Base-by-base conservation (phyloP, 257 asterid species). In the Gentiana dahurica region DNA sequence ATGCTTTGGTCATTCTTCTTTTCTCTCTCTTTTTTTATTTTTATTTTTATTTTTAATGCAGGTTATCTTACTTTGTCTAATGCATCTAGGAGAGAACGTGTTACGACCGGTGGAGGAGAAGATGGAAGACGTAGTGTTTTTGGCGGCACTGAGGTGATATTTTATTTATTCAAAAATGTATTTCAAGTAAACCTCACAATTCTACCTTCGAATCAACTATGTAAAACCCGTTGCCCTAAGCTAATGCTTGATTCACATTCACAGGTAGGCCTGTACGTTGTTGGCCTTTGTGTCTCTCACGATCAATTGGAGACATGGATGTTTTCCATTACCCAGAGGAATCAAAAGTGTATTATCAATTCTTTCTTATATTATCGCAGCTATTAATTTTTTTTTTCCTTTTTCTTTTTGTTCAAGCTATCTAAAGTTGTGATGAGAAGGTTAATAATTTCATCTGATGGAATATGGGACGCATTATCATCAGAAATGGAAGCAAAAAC, bases 221-320 rank as follows among this genome's bases (percentile, higher is more conserved):
- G 24, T 24, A 24, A 24, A 24, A 24, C 24, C 24, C 24, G 24
- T 24, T 24, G 24, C 24, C 24, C 24, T 24, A 24, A 24, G 24
- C 24, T 0, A 36, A 3, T 34, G 37, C 24, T 57, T 46, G 41
- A 33, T 70, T 46, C 46, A 15, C 24, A 36, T 65, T 52, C 37
- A 49, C 62, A 81, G 89, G 50, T 81, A 12, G 94, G 94, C 94
- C 91, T 57, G 84, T 85, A 15, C 86, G 94, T 34, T 85, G 91
- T 71, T 85, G 94, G 94, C 91, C 94, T 36, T 75, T 85, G 58
- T 79, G 91, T 70, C 94, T 85, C 64, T 85, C 91, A 7, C 68
- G 94, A 77, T 85, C 94, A 62, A 85, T 82, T 0, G 86, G 94
- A n/a, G 94, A 85, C 66, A 85, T 82, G 88, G 91, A 85, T 59